Base-by-base conservation (phyloP, 805 yeast genomes). In the Cyberlindnera mississippiensis region DNA sequence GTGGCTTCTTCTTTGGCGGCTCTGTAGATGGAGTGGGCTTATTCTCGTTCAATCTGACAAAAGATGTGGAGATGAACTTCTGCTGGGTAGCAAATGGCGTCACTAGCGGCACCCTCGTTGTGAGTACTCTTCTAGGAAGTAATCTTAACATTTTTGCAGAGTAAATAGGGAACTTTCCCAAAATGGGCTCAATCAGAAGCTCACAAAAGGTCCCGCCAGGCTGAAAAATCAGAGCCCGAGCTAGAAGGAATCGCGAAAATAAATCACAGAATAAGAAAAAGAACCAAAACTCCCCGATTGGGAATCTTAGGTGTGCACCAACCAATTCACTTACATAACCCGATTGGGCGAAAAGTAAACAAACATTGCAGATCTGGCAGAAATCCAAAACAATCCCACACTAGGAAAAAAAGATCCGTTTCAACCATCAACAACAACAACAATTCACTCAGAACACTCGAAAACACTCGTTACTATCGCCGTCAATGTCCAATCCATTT, bases 1-100 rank as follows among this genome's bases (percentile, higher is more conserved):
- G 66, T 12, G 95, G 95, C 56, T 86, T 79, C 31, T 50, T 51
- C 42, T 49, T 45, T 30, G 45, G 47, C 30, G 24, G 9, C 12
- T 33, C 35, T 28, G 33, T 26, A 5, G 42, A n/a, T 27, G 33
- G 32, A 3, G 33, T 4, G 33, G 51, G 38, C 35, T 45, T 45
- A 4, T 18, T 4, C 22, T 50, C 55, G 40, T 57, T 52, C 7
- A 46, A 36, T 20, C 46, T 39, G 19, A 24, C 44, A 14, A 48
- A 37, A 1, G 57, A 35, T 1, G 51, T 46, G 6, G 60, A 53
- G 20, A 57, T 41, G 5, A 26, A 17, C 16, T 26, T 38, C 30
- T 15, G 38, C 17, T 37, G 46, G 2, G 29, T 15, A 4, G 10
- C 4, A 24, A 28, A 10, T 17, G 47, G 33, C 2, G 33, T 10